These are phyloP conservation scores for Arxiozyma slooffiae DNA, from an alignment of 1,139 yeast genomes.

Conservation along the genomic window DNA sequence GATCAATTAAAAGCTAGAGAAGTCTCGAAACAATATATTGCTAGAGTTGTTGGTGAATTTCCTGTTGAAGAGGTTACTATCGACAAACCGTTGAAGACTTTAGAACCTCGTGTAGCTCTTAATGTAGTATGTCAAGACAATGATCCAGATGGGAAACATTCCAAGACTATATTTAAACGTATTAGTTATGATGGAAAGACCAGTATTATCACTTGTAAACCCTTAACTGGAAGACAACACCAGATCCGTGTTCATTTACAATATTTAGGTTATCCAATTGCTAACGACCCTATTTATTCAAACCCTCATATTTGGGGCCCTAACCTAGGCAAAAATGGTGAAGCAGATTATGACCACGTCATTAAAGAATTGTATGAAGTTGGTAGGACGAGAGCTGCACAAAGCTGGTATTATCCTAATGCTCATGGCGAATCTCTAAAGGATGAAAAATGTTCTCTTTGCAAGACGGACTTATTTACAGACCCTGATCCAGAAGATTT, in stretches of 20 bases:
- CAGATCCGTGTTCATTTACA: conserved; percentile 91
- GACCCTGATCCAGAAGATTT: conserved; percentile 86
- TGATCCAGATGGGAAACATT: conserved; percentile 54
- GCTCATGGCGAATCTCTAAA: conserved; percentile 52
- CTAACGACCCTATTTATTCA: conserved; percentile 87
- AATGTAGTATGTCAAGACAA: conserved; percentile 47
- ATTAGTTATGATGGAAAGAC: conserved; percentile 39
- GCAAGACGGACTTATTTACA: conserved; percentile 63
- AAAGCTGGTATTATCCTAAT: conserved; percentile 55
- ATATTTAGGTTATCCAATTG: conserved; percentile 79
- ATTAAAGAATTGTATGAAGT: conserved; percentile 44
- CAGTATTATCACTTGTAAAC: conserved; percentile 73
- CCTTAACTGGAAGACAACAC: conserved; percentile 88
- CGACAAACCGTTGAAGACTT: conserved; percentile 60
- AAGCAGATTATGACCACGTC: conserved; percentile 42
- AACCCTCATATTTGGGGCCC: conserved; percentile 72
- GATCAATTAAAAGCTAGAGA: conserved; percentile 66
- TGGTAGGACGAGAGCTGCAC: conserved; percentile 60
- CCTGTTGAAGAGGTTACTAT: conserved; percentile 48
- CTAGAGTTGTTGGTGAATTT: conserved; percentile 79
- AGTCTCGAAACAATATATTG: conserved; percentile 76
- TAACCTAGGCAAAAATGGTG: conserved; percentile 50
- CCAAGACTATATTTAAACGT: conserved; percentile 37
- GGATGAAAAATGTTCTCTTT: conserved; percentile 52
- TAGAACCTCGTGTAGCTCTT: conserved; percentile 71